phyloP scores from a whole-genome alignment of 192 early-diverging fungal genomes.

The Neocallimastix lanati region DNA sequence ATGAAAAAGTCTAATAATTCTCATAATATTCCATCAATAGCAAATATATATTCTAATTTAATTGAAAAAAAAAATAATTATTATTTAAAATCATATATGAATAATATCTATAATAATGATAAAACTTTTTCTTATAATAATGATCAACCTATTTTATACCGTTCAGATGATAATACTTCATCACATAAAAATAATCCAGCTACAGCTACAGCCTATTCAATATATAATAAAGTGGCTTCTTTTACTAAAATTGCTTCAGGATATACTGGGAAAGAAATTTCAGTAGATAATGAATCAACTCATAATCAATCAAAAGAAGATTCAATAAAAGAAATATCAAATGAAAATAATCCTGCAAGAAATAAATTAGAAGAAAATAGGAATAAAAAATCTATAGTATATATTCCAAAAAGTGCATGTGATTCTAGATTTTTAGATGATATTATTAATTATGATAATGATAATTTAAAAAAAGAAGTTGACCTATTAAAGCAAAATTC shows the following conservation, averaged over 20 bases:
- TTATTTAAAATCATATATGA: not conserved
- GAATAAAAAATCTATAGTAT: not conserved
- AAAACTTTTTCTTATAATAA: not conserved
- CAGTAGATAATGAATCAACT: too few species aligned
- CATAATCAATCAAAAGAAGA: too few species aligned
- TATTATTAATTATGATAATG: not conserved
- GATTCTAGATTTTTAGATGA: not conserved
- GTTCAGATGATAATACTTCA: too few species aligned
- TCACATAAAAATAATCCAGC: not conserved
- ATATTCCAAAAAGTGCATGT: not conserved
- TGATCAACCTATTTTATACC: not conserved
- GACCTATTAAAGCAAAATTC: not conserved
- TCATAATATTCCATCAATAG: not conserved
- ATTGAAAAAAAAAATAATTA: not conserved
- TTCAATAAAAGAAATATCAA: too few species aligned
- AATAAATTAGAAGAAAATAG: too few species aligned
- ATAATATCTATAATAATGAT: not conserved
- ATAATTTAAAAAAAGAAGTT: not conserved
- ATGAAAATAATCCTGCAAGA: too few species aligned
- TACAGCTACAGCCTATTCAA: too few species aligned
- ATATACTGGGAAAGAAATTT: not conserved
- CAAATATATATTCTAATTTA: not conserved
- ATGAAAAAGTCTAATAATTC: not conserved
- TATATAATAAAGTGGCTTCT: not conserved
- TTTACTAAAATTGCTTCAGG: not conserved